Evolutionary conservation across 2,329 filamentous ascomycete genomes (phyloP), one percentile per base, ranked within the genome.

Genomic region (Fusarium graminum): DNA sequence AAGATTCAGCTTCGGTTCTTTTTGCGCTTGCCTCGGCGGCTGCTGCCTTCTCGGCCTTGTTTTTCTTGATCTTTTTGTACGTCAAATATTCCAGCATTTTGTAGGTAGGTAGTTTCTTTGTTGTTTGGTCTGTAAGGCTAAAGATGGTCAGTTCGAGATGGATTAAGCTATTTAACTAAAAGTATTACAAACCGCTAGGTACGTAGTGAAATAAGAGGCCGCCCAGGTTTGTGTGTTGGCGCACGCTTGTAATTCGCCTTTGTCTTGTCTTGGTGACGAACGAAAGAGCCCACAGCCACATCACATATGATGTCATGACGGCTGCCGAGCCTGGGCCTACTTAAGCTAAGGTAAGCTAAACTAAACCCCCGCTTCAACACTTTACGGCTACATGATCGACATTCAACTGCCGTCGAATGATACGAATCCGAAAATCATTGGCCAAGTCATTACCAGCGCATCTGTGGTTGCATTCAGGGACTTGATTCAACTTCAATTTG

Each of bases 61-160:
- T 78, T 76, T 89, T 87, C 79, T 88, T 89, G 72, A 83, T 79
- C 75, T 88, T 90, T 74, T 86, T 89, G 79, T 84, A 85, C 34
- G 81, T 78, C 67, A 90, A 85, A 75, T 87, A 89, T 75, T 90
- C 86, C 63, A 90, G 73, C 88, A 90, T 90, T 46, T 44, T 65
- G 29, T 52, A 30, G 55, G 32, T 45, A 17, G 34, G 40, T 29
- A 12, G 38, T 52, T 63, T 36, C 52, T 42, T 63, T 36, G 54
- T 42, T 43, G 30, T 42, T 30, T 44, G 34, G 28, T 46, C 22
- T 46, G 45, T 43, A 44, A 38, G 30, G 51, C 11, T 32, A 26
- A 25, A n/a, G 22, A n/a, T n/a, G 17, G 38, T 14, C 22, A 19
- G 25, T 38, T 22, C 22, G 4, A 36, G 26, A n/a, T 28, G 61